Evolutionary conservation across 2,329 filamentous ascomycete genomes (phyloP), one percentile per base, ranked within the genome.

Genomic region (Phyllosticta ampelicida): DNA sequence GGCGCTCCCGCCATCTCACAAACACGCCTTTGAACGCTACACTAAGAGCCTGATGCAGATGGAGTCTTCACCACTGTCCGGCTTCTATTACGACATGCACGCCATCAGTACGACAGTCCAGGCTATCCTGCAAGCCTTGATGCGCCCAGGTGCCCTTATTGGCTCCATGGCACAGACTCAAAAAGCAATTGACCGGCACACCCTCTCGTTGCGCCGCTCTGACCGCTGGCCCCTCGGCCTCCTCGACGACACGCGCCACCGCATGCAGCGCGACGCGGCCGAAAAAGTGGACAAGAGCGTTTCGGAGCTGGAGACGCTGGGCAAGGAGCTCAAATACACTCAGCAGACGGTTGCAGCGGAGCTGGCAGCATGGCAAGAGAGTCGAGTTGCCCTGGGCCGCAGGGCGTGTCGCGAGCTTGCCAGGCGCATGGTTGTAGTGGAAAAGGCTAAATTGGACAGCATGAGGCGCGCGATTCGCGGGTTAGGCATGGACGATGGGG

Each of bases 291-390:
- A 82, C 13, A 84, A 85, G 62, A 83, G 82, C 20, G 82, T 86
- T 62, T 73, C 78, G 18, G 89, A 96, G 68, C 81, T 89, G 10
- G 82, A 86, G 19, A 81, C 84, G 50, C 73, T 96, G n/a, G 86
- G 86, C 0, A 83, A 83, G 55, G 94, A 99, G 72, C 76, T 99
- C 58, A 78, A 90, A 54, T 96, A 94, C 71, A 96, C 91, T 53
- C 92, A 96, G 74, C 89, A 95, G 71, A 90, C 92, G 13, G 92
- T 97, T 21, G 92, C 95, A 6, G 81, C 84, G 1, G 94, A 99
- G 74, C 73, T 99, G 58, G 94, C 94, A 0, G 90, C 89, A 16
- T 99, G 94, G 90, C 91, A 96, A 67, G 90, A 95, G 48, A 83
- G 90, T 75, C 85, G 95, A 67, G 89, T 90, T 63, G 83, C 82